Conservation (phyloP, 1,139 yeast species). For the Waltiozyma sp. region DNA sequence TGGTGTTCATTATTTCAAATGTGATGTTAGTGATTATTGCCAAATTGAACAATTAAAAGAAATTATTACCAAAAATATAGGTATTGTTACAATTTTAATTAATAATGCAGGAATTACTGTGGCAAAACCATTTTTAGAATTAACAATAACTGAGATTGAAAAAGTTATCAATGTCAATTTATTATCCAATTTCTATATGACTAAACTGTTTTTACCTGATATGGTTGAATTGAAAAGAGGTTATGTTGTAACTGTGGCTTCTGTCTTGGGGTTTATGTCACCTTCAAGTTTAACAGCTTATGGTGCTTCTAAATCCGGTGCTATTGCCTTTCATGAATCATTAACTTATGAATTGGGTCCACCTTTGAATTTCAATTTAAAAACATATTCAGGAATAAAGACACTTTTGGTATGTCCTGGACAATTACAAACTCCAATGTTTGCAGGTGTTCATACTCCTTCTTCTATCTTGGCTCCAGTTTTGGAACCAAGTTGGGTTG, state of each 20-base stretch:
- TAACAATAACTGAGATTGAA: constrained; percentile 48
- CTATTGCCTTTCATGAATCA: constrained; percentile 76
- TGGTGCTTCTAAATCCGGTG: constrained; percentile 85
- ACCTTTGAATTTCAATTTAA: constrained; percentile 6
- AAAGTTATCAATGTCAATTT: constrained; percentile 54
- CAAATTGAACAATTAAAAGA: constrained; percentile 30
- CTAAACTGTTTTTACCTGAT: constrained; percentile 58
- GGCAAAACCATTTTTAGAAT: constrained; percentile 45
- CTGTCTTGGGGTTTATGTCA: constrained; percentile 73
- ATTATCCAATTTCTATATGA: constrained; percentile 57
- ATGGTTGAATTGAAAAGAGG: constrained; percentile 61
- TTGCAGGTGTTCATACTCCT: constrained; percentile 62
- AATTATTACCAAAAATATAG: constrained; percentile 33
- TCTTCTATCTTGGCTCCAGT: constrained; percentile 71
- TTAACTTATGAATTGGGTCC: constrained; percentile 63
- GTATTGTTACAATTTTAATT: constrained; percentile 53
- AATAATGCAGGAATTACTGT: constrained; percentile 75
- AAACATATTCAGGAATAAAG: constrained; percentile 38
- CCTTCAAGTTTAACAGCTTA: constrained; percentile 75
- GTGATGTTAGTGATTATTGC: constrained; percentile 53
- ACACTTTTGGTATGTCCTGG: constrained; percentile 82
- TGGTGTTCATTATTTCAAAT: constrained; percentile 42
- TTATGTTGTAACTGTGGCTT: constrained; percentile 68
- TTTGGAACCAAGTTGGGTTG: constrained; percentile 56
- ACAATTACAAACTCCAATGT: constrained; percentile 66